phyloP scores from a whole-genome alignment of 2,329 filamentous ascomycete genomes.

The Akanthomyces uredinophilus region DNA sequence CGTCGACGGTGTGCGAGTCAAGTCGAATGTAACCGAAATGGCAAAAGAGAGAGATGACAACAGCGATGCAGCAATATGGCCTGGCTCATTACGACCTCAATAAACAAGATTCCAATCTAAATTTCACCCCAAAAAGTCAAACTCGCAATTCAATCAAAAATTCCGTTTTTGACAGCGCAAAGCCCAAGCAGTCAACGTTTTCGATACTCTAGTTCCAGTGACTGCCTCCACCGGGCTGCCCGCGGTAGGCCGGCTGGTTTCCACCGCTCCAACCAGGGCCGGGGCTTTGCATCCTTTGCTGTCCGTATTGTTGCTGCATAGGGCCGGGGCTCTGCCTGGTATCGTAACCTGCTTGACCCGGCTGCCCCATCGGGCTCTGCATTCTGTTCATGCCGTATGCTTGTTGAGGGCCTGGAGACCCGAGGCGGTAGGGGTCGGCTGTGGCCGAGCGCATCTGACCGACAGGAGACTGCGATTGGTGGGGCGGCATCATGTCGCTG shows the following conservation, averaged over 20 bases:
- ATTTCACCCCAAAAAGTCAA: slow-evolving; percentile 5
- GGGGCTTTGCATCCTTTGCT: slow-evolving; percentile 13
- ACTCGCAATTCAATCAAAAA: neutral
- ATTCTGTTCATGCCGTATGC: slow-evolving; percentile 14
- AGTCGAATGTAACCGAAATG: neutral
- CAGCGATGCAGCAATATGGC: neutral
- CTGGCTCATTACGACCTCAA: slow-evolving; percentile 9
- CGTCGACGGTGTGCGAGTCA: neutral
- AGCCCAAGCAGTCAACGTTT: neutral
- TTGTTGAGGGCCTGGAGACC: slow-evolving; percentile 17
- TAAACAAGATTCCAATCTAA: slow-evolving; percentile 1
- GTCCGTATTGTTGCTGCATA: slow-evolving; percentile 11
- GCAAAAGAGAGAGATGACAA: neutral
- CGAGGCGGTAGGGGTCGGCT: slow-evolving; percentile 15
- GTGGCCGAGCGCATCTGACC: slow-evolving; percentile 7
- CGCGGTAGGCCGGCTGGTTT: slow-evolving; percentile 10
- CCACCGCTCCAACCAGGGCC: slow-evolving; percentile 5
- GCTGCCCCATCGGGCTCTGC: slow-evolving; percentile 15
- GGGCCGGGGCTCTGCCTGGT: slow-evolving; percentile 10
- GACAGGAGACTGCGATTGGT: neutral
- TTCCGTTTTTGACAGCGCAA: neutral
- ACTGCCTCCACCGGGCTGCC: slow-evolving; percentile 5
- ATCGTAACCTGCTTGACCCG: slow-evolving; percentile 7
- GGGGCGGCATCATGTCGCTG: slow-evolving; percentile 3
- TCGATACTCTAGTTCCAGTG: slow-evolving; percentile 4